Percentiles rank a stretch among this genome's conserved stretches.
Evolutionary conservation across 768 basidiomycete species (phyloP).

Genomic region (Tricholoma terreum): DNA sequence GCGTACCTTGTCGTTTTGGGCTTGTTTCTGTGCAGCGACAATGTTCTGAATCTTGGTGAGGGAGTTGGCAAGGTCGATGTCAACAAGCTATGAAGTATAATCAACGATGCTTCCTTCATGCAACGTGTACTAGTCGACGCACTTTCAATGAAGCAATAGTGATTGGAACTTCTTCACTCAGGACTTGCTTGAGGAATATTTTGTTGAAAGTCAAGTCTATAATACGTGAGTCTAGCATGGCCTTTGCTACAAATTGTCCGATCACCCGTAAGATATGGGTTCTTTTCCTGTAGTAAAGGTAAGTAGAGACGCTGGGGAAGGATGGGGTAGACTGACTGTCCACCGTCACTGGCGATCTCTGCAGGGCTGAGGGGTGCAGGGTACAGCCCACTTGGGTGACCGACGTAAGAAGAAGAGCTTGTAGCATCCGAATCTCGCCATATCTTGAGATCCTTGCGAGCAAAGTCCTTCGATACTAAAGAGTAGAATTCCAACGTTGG

Average conservation of each 20-base stretch:
- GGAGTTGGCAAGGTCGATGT: conserved; percentile 81
- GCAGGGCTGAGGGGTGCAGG: conserved; percentile 77
- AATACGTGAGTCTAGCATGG: conserved; percentile 94
- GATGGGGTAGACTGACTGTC: conserved; percentile 51
- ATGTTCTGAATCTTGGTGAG: conserved; percentile 76
- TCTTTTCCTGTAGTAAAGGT: conserved; percentile 54
- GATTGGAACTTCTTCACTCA: conserved; percentile 83
- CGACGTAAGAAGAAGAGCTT: conserved; percentile 66
- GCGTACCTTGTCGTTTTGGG: conserved; percentile 54
- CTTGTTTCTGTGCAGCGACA: conserved; percentile 40
- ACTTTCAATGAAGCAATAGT: conserved; percentile 84
- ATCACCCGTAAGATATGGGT: conserved; percentile 86
- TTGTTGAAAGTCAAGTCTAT: conserved; percentile 95
- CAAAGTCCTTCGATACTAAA: conserved; percentile 94
- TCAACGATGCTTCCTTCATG: conserved; percentile 6
- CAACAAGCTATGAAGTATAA: conserved; percentile 59
- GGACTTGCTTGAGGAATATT: conserved; percentile 86
- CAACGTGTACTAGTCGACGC: conserved; percentile 12
- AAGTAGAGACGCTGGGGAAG: background rate
- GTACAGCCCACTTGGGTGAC: conserved; percentile 83
- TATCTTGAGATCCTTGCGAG: conserved; percentile 79
- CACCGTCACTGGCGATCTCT: conserved; percentile 68
- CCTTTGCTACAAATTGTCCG: conserved; percentile 96
- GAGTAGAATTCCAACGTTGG: conserved; percentile 99
- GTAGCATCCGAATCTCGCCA: conserved; percentile 85